Conservation (phyloP, 352 stramenopile species). For the Phytopythium mirpurense region DNA sequence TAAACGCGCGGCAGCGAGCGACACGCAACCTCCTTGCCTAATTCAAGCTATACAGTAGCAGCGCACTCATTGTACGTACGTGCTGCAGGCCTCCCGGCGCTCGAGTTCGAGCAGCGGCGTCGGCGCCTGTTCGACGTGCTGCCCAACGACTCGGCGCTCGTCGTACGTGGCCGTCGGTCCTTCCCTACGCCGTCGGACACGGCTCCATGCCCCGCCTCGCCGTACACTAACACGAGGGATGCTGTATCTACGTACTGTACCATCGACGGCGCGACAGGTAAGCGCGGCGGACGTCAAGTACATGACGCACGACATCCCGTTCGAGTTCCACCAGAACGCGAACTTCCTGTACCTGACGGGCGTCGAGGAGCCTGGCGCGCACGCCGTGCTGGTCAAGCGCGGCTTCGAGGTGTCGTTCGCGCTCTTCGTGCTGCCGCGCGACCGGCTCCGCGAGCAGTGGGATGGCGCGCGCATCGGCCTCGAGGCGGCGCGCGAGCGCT, state of each 20-base stretch:
- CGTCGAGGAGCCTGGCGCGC: constrained; percentile 68
- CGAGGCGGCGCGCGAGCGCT: constrained; percentile 49
- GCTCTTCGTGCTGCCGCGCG: constrained; percentile 70
- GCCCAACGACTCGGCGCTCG: constrained; percentile 67
- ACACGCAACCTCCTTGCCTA: neutral
- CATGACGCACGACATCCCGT: constrained; percentile 87
- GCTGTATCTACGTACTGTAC: no score
- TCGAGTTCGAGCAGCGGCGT: constrained; percentile 62
- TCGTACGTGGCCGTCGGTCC: constrained; percentile 38
- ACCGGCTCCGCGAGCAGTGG: constrained; percentile 80
- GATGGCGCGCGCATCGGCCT: constrained; percentile 66
- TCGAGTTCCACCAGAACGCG: constrained; percentile 82
- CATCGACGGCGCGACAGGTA: constrained; percentile 13
- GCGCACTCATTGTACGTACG: no score
- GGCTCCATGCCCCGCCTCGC: no score
- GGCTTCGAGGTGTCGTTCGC: constrained; percentile 56
- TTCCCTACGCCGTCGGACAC: no score
- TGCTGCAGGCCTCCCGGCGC: constrained; percentile 38
- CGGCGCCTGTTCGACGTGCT: constrained; percentile 54
- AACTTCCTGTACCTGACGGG: constrained; percentile 86
- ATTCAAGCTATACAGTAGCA: no score
- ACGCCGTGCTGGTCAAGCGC: constrained; percentile 74
- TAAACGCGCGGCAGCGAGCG: neutral
- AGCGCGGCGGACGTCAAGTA: constrained; percentile 74
- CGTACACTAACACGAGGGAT: no score